A percentile compares a stretch with the other conserved stretches of the same genome.
phyloP scores from a whole-genome alignment of 2,329 filamentous ascomycete genomes.

The Clathrospora elynae region DNA sequence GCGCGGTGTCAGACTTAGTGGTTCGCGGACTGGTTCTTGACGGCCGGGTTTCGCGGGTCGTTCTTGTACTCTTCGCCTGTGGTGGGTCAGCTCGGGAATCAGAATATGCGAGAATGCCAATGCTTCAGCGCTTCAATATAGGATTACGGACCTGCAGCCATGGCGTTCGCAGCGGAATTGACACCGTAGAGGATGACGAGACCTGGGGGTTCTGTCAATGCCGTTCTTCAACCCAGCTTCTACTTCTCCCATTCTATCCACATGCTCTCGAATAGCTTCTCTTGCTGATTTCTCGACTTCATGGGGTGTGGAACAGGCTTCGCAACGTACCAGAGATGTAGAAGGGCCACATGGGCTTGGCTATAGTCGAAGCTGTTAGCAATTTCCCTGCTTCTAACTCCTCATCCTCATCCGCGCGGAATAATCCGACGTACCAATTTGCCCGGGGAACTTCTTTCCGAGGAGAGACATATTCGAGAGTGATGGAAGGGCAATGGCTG shows the following conservation, averaged over 20 bases:
- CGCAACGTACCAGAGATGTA: slow-evolving; percentile 82
- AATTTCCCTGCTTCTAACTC: slow-evolving; percentile 15
- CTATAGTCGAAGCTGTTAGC: slow-evolving; percentile 58
- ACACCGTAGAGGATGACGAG: slow-evolving; percentile 87
- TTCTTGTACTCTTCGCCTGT: slow-evolving; percentile 94
- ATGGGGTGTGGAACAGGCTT: neutral
- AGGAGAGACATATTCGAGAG: slow-evolving; percentile 52
- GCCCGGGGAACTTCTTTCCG: slow-evolving; percentile 59
- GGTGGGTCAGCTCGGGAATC: slow-evolving; percentile 26
- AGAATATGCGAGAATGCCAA: slow-evolving; percentile 1
- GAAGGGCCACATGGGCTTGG: slow-evolving; percentile 90
- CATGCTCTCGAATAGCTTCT: slow-evolving; percentile 14
- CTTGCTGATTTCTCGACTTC: neutral
- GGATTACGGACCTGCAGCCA: slow-evolving; percentile 73
- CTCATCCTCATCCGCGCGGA: slow-evolving; percentile 4
- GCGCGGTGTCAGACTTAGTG: slow-evolving; percentile 34
- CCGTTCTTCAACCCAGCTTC: slow-evolving; percentile 3
- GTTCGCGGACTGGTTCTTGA: slow-evolving; percentile 41
- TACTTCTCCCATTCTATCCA: neutral
- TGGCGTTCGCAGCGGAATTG: slow-evolving; percentile 78
- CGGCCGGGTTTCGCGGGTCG: slow-evolving; percentile 82
- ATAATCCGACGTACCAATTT: slow-evolving; percentile 52
- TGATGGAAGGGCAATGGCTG: slow-evolving; percentile 39
- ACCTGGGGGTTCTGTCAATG: slow-evolving; percentile 59
- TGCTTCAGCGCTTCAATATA: neutral